Base-by-base conservation (phyloP, 257 asterid genomes). In the Nicotiana tabacum region DNA sequence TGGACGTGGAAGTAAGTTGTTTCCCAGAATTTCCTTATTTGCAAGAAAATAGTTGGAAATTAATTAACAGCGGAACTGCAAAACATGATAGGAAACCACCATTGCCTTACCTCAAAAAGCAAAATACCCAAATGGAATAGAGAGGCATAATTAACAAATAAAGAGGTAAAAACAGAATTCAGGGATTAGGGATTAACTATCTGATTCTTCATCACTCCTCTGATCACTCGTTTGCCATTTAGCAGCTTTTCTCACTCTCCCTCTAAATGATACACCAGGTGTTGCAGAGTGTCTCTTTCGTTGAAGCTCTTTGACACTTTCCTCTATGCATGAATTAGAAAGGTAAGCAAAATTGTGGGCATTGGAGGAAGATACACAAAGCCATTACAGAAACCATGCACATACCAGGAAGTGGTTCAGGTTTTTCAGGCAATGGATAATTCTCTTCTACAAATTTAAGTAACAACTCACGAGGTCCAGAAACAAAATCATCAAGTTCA, bases 381-480 rank as follows among this genome's bases (percentile, higher is more conserved):
- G 62, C 46, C 83, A 85, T 57, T 18, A 48, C 46, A 67, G 35
- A 82, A 66, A 84, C 66, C 83, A 30, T 66, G 78, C 78, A 66
- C 84, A 85, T 91, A 96, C 98, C 99, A 82, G 96, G 89, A 65
- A 85, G 91, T 16, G 98, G 91, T 86, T 96, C 98, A 61, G 99
- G 99, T 88, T 94, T 91, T 80, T 93, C 98, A 66, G 98, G 98
- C 86, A 96, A 89, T 37, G 99, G 98, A 88, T 96, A 96, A 83
- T 91, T 93, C 83, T 96, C 99, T 87, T 93, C 98, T 77, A 94
- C 99, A 89, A 94, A 93, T 91, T 96, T 96, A 82, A 96, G 91
- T 90, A 96, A 86, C 83, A 96, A 84, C 86, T 96, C 99, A 81
- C 98, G 98, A 82, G 99, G 99, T 84, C 99, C 99, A 85, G 99